Conservation (phyloP, 108 stramenopile genomes). For the Nitzschia inconspicua region DNA sequence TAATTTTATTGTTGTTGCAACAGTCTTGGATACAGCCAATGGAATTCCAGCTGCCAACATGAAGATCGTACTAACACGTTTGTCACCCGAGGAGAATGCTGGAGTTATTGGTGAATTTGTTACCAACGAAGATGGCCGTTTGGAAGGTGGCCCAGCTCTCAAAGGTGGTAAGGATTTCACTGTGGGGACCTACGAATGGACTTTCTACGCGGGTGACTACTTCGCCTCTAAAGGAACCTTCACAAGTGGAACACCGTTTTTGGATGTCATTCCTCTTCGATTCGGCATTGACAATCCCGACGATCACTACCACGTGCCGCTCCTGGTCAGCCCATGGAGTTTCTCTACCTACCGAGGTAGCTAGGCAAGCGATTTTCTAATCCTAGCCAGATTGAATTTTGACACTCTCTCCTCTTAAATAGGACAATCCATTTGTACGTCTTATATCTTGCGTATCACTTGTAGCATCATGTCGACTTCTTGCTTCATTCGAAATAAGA, state of each 20-base stretch:
- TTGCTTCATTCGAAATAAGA: slow-evolving; percentile 17
- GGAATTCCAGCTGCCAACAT: slow-evolving; percentile 80
- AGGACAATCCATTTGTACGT: not conserved
- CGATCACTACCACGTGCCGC: slow-evolving; percentile 90
- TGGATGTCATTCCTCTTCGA: slow-evolving; percentile 75
- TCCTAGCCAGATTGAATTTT: too few species aligned
- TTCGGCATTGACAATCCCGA: slow-evolving; percentile 93
- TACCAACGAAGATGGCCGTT: slow-evolving; percentile 82
- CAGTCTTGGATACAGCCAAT: slow-evolving; percentile 81
- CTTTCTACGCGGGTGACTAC: slow-evolving; percentile 84
- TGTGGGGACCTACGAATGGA: slow-evolving; percentile 81
- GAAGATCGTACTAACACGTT: slow-evolving; percentile 61
- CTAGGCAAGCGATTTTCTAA: too few species aligned
- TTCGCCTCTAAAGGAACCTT: slow-evolving; percentile 65
- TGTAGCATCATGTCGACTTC: slow-evolving; percentile 9
- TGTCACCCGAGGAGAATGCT: slow-evolving; percentile 37
- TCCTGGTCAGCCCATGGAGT: slow-evolving; percentile 85
- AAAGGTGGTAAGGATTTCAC: slow-evolving; percentile 56
- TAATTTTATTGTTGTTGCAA: not conserved
- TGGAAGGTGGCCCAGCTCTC: slow-evolving; percentile 71
- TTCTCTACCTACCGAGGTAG: slow-evolving; percentile 88
- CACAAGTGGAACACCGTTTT: slow-evolving; percentile 73
- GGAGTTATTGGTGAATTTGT: slow-evolving; percentile 59
- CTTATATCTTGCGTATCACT: not conserved
- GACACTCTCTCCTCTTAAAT: too few species aligned